Evolutionary conservation across 257 asterid genomes (phyloP), one percentile per base, ranked within the genome.

Genomic region (Cordia subcordata): DNA sequence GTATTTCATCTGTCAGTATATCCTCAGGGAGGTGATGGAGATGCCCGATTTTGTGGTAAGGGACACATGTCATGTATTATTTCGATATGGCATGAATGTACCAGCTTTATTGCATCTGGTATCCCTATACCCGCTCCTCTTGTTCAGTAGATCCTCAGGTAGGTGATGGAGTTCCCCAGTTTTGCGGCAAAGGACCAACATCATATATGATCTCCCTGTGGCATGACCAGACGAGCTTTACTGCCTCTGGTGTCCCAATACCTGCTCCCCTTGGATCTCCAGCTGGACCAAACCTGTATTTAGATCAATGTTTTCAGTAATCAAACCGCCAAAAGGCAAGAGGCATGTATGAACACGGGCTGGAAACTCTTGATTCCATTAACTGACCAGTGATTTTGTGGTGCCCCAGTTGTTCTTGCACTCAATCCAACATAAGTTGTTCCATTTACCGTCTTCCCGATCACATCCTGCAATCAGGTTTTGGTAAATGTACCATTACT

Each of bases 191-290:
- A 1, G 98, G 95, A 15, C 95, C 96, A 11, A 74, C 38, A 42
- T 92, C 95, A 59, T 84, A 84, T 46, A 86, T 92, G 64, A 88
- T 70, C 64, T 86, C 96, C 58, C 96, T 68, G 47, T 86, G 98
- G 79, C 94, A 86, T 6, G 98, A 92, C 95, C 96, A 92, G 0
- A 92, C 96, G 1, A 92, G 89, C 76, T 77, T 82, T 66, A 88
- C 86, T 35, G 98, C 95, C 63, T 88, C 98, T 0, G 95, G 94
- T 37, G 95, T 88, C 46, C 96, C 98, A 22, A 88, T 92, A 51
- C 98, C 96, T 0, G 96, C 96, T 39, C 96, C 93, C 66, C 88
- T 76, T 20, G 94, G 96, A 67, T 88, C 98, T 61, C 96, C 98
- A 0, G 88, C 84, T 1, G 96, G 95, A 14, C 96, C 94, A 51